Conservation (phyloP, 225 moss, liverwort and hornwort species). For the Climacium dendroides region DNA sequence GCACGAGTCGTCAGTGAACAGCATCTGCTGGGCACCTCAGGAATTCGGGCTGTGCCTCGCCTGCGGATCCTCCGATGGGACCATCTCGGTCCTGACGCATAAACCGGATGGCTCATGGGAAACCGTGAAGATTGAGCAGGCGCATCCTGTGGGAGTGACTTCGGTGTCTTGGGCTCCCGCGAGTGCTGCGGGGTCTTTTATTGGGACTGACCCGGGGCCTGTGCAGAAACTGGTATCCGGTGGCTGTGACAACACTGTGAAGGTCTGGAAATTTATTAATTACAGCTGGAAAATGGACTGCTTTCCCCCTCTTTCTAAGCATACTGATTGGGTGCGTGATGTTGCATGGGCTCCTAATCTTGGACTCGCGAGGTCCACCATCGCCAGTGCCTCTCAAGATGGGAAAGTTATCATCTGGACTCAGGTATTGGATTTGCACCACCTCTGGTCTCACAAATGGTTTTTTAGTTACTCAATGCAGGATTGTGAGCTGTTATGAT, state of each 20-base stretch:
- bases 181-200: slow-evolving; percentile 62
- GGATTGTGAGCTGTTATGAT: neutral
- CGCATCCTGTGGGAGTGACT: slow-evolving; percentile 84
- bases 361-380: slow-evolving; percentile 76
- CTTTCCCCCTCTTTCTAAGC: slow-evolving; percentile 86
- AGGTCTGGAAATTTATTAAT: slow-evolving; percentile 76
- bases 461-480: neutral
- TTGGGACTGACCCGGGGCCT: slow-evolving; percentile 48
- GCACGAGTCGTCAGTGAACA: slow-evolving; percentile 81
- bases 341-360: slow-evolving; percentile 97
- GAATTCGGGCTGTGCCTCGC: slow-evolving; percentile 80
- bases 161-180: slow-evolving; percentile 86
- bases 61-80: slow-evolving; percentile 83
- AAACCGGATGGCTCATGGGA: slow-evolving; percentile 80
- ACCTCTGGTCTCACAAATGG: neutral
- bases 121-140: slow-evolving; percentile 75
- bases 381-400: slow-evolving; percentile 88
- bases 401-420: slow-evolving; percentile 89
- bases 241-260: slow-evolving; percentile 88
- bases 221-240: slow-evolving; percentile 77
- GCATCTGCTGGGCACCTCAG: slow-evolving; percentile 81
- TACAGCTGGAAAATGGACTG: slow-evolving; percentile 83
- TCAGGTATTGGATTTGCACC: slow-evolving; percentile 29
- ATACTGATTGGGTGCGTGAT: slow-evolving; percentile 83
- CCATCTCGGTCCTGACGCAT: slow-evolving; percentile 66